Evolutionary conservation across 2,329 filamentous ascomycete species (phyloP).

Genomic region (Curvularia sp.): DNA sequence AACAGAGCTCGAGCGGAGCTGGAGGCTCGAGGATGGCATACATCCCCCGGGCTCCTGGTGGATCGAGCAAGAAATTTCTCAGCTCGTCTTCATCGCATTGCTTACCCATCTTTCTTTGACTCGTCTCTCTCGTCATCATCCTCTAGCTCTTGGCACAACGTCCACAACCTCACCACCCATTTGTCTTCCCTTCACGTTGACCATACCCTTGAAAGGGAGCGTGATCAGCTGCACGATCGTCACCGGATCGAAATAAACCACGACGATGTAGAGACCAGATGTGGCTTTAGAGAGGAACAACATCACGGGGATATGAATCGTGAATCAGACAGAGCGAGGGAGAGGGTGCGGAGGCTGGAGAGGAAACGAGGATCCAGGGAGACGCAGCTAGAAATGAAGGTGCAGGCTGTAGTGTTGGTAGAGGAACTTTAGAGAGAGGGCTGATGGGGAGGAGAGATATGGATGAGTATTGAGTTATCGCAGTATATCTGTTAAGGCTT

Average conservation of each 20-base stretch:
- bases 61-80: background rate
- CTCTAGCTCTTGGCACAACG: background rate
- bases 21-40: conserved; percentile 18
- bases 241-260: background rate
- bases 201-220: background rate
- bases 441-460: background rate
- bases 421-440: conserved; percentile 4
- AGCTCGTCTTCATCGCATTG: background rate
- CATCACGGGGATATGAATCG: conserved; percentile 1
- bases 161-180: background rate
- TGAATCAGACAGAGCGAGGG: conserved; percentile 10
- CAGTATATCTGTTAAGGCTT: too few relatives aligned
- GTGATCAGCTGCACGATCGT: background rate
- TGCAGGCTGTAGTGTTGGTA: conserved; percentile 5
- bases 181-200: background rate
- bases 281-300: conserved; percentile 2
- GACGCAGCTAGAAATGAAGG: background rate
- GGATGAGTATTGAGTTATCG: background rate
- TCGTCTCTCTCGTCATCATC: background rate
- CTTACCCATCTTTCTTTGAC: background rate
- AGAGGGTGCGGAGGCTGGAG: conserved; percentile 6
- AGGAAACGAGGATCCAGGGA: conserved; percentile 8
- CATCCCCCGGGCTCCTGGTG: background rate
- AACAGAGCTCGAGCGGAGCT: conserved; percentile 29
- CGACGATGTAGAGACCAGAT: background rate